Evolutionary conservation across 805 yeast genomes (phyloP).

Genomic region (Ogataea sp.): DNA sequence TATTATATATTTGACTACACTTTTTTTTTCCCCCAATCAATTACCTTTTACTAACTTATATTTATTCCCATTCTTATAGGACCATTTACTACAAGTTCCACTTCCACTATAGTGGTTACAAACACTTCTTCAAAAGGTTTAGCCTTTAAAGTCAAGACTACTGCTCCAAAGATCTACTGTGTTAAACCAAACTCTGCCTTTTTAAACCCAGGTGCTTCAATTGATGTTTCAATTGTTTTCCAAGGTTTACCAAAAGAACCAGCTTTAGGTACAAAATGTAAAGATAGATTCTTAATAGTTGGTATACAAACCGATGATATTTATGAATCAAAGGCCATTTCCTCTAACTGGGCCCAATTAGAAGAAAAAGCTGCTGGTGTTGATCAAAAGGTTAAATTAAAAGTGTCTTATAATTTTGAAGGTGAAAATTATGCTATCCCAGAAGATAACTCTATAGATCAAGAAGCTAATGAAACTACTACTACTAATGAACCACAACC

Average conservation of each 20-base stretch:
- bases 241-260: conserved; percentile 80
- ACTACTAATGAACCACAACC: neutral
- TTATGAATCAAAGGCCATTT: conserved; percentile 45
- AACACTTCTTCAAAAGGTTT: conserved; percentile 50
- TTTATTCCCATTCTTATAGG: conserved; percentile 31
- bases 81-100: conserved; percentile 65
- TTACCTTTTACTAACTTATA: conserved; percentile 2
- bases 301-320: conserved; percentile 67
- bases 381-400: conserved; percentile 20
- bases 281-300: conserved; percentile 88
- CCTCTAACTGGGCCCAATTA: conserved; percentile 69
- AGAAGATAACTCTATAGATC: conserved; percentile 1
- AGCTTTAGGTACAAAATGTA: conserved; percentile 64
- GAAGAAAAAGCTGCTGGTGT: conserved; percentile 40
- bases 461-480: no score
- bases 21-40: conserved; percentile 54
- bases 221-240: conserved; percentile 73
- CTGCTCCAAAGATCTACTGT: conserved; percentile 92
- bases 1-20: conserved; percentile 69
- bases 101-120: conserved; percentile 48
- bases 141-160: conserved; percentile 95
- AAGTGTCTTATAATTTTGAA: conserved; percentile 23
- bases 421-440: conserved; percentile 1
- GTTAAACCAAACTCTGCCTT: conserved; percentile 93
- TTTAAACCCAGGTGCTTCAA: conserved; percentile 63